Conservation (phyloP, 75 land plant species). For the Cunninghamia lanceolata region DNA sequence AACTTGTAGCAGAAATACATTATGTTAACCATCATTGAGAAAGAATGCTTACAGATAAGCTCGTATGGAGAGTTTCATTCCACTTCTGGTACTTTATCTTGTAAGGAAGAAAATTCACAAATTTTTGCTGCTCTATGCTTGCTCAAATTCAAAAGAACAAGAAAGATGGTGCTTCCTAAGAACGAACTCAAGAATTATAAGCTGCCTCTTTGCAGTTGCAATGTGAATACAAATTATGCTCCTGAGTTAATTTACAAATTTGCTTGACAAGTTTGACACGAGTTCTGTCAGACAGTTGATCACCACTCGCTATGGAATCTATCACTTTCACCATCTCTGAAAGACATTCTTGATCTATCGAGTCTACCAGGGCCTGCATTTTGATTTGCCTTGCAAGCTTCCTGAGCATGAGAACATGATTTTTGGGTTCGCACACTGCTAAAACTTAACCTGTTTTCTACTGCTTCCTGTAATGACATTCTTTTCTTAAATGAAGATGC, state of each 20-base stretch:
- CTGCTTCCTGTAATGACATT: constrained; percentile 27
- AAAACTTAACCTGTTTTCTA: constrained; percentile 11
- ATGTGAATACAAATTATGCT: neutral
- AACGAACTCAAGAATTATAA: neutral
- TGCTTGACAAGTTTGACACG: neutral
- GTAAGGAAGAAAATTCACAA: neutral
- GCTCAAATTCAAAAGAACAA: neutral
- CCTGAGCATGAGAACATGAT: constrained; percentile 12
- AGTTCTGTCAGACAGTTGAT: neutral
- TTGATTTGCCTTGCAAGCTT: constrained; percentile 12
- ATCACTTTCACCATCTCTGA: constrained; percentile 15
- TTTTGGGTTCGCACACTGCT: constrained; percentile 10
- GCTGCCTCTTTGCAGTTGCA: neutral
- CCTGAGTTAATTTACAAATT: neutral
- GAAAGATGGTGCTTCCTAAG: neutral
- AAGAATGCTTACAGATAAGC: neutral
- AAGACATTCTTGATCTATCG: constrained; percentile 12
- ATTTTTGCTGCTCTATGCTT: neutral
- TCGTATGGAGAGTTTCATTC: neutral
- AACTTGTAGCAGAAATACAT: neutral
- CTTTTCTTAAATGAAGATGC: constrained; percentile 47
- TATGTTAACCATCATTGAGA: neutral
- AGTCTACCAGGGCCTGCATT: constrained; percentile 10
- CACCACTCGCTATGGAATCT: constrained; percentile 22
- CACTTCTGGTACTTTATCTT: neutral